phyloP scores from a whole-genome alignment of 768 basidiomycete genomes.

The Cystobasidium onofrii region DNA sequence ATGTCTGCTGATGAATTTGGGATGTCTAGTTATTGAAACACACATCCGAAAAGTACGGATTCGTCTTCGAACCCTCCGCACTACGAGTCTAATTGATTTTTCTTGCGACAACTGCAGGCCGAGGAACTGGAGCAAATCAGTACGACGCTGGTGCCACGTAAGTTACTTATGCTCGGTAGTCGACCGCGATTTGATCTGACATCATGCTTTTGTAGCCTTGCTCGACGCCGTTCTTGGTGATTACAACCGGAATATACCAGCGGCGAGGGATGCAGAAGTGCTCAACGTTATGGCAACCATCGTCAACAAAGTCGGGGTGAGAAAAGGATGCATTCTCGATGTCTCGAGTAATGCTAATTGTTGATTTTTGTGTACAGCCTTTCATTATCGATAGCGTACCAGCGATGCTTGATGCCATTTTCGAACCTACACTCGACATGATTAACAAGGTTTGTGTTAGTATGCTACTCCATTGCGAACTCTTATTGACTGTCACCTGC shows the following conservation, averaged over 20 bases:
- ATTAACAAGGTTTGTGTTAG: conserved; percentile 62
- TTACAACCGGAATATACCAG: conserved; percentile 86
- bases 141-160: conserved; percentile 71
- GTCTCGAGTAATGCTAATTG: not conserved
- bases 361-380: conserved; percentile 49
- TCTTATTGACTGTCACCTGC: not conserved
- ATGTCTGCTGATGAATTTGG: not conserved
- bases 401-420: conserved; percentile 89
- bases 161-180: conserved; percentile 47
- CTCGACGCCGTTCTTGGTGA: conserved; percentile 97
- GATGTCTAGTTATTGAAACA: conserved; percentile 66
- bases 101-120: conserved; percentile 56
- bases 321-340: conserved; percentile 43
- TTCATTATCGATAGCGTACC: conserved; percentile 88
- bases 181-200: conserved; percentile 88
- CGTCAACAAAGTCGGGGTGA: conserved; percentile 73
- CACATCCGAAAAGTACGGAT: conserved; percentile 57
- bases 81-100: not conserved
- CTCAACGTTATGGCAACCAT: conserved; percentile 96
- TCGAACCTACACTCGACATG: conserved; percentile 94
- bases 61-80: not conserved
- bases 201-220: conserved; percentile 65
- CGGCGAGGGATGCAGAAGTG: conserved; percentile 91
- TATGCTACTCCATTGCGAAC: not conserved
- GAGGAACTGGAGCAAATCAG: conserved; percentile 93